Conservation (phyloP, 2,329 filamentous ascomycete genomes). For the Colletotrichum costaricense region DNA sequence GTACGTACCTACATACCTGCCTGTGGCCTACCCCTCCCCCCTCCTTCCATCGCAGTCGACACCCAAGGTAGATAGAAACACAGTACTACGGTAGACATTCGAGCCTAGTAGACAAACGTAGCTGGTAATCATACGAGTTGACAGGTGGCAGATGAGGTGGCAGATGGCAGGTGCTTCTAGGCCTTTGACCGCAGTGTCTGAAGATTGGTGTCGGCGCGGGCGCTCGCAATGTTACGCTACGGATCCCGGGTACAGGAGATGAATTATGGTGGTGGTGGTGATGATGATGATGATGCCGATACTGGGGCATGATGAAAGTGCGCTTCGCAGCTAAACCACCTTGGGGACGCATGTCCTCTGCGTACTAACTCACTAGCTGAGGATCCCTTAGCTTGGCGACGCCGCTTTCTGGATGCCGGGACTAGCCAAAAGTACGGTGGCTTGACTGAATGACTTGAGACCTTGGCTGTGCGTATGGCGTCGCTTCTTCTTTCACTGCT, state of each 20-base stretch:
- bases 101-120: background rate
- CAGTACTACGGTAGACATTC: too few relatives aligned
- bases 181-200: background rate
- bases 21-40: background rate
- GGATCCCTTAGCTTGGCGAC: constrained; percentile 25
- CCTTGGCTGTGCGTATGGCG: constrained; percentile 5
- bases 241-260: background rate
- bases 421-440: constrained; percentile 25
- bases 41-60: background rate
- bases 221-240: constrained; percentile 10
- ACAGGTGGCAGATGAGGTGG: constrained; percentile 7
- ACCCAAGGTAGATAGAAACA: too few relatives aligned
- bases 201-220: background rate
- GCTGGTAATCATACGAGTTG: background rate
- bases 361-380: constrained; percentile 6
- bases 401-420: constrained; percentile 28
- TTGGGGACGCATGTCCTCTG: background rate
- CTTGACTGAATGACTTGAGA: constrained; percentile 16
- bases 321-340: background rate
- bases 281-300: background rate
- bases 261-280: background rate
- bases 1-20: background rate
- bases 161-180: background rate
- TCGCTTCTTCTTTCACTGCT: background rate
- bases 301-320: background rate